These are phyloP conservation scores for Schoenoplectus triqueter DNA, from an alignment of 202 grass and related monocot genomes.

Conservation along the genomic window DNA sequence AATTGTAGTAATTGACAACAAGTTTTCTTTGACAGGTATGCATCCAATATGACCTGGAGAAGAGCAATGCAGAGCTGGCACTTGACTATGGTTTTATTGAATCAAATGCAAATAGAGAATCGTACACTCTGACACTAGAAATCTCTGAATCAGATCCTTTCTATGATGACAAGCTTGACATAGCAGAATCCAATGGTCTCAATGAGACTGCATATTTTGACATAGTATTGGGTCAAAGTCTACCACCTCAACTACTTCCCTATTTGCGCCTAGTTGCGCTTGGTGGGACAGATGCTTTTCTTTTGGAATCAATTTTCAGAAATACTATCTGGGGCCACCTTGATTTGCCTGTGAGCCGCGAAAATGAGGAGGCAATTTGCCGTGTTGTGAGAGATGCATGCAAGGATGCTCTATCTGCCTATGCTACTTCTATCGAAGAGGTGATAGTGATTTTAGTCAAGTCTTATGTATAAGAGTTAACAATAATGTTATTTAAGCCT, in stretches of 20 bases:
- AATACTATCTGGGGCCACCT: conserved; percentile 86
- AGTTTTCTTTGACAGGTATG: conserved; percentile 60
- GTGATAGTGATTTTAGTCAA: conserved; percentile 35
- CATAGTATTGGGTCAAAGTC: conserved; percentile 56
- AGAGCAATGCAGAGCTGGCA: conserved; percentile 92
- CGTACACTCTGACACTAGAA: conserved; percentile 86
- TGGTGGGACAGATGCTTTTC: conserved; percentile 89
- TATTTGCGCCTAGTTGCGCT: conserved; percentile 84
- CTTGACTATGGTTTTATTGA: conserved; percentile 85
- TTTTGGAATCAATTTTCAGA: conserved; percentile 92
- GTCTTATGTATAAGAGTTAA: conserved; percentile 32
- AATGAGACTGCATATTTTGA: conserved; percentile 86
- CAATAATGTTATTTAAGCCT: background rate
- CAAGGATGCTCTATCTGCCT: conserved; percentile 71
- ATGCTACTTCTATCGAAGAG: conserved; percentile 54
- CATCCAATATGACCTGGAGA: conserved; percentile 78
- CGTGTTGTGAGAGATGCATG: conserved; percentile 77
- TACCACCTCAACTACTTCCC: conserved; percentile 73
- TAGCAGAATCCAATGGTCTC: conserved; percentile 85
- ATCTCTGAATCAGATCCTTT: conserved; percentile 91
- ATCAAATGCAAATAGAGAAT: conserved; percentile 61
- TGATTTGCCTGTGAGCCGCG: conserved; percentile 80
- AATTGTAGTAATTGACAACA: conserved; percentile 14
- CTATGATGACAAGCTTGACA: conserved; percentile 88
- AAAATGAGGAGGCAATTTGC: conserved; percentile 92